These are phyloP conservation scores for Pseudogymnoascus sp. DNA, from an alignment of 2,329 filamentous ascomycete genomes.

Conservation along the genomic window DNA sequence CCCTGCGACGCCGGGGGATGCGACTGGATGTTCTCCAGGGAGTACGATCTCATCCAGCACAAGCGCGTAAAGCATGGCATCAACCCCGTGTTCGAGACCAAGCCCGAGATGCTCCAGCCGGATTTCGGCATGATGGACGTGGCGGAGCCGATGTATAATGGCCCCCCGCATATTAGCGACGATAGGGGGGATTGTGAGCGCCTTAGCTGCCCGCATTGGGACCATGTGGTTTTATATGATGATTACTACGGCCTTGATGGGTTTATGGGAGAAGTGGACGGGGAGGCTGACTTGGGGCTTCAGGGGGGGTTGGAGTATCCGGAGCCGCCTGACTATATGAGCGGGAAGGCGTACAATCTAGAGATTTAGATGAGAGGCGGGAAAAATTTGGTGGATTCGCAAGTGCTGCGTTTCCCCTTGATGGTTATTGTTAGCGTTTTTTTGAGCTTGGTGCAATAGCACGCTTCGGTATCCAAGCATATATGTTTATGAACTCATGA, in stretches of 20 bases:
- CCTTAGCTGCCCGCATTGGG: neutral
- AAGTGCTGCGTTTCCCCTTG: neutral
- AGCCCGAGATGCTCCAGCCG: neutral
- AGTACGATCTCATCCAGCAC: conserved; percentile 50
- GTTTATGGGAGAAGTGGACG: neutral
- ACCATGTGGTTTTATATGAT: neutral
- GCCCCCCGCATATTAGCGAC: neutral
- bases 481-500: neutral
- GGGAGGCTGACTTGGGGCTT: neutral
- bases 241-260: neutral
- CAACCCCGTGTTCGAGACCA: neutral
- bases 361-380: neutral
- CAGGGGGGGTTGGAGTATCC: neutral
- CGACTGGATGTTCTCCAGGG: conserved; percentile 45
- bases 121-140: neutral
- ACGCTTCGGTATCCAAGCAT: neutral
- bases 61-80: conserved; percentile 36
- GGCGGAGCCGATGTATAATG: neutral
- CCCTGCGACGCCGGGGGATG: conserved; percentile 43
- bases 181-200: neutral
- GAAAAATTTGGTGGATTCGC: neutral
- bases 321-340: neutral
- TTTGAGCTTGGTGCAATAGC: neutral
- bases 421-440: neutral
- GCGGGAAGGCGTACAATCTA: neutral